Evolutionary conservation across 2,329 filamentous ascomycete genomes (phyloP), one percentile per base, ranked within the genome.

Genomic region (Thielaviopsis musarum): DNA sequence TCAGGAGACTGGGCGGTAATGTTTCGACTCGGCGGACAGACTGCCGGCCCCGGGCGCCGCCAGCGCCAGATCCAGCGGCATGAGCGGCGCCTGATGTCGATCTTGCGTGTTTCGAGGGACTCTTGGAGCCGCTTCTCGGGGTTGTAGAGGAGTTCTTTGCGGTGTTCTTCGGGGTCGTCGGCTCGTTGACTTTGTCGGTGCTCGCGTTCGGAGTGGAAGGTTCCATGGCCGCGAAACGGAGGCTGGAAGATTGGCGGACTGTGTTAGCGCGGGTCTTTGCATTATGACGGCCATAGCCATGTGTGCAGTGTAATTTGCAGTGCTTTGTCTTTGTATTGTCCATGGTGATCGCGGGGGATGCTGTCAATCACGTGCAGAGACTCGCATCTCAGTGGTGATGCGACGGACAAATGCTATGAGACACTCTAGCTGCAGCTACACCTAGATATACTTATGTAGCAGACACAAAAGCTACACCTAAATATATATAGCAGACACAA

Each of bases 1-100:
- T 70, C 9, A 83, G 71, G 4, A 83, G 69, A 1, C 75, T 80
- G 13, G 65, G 65, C 21, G 75, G 74, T 59, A 76, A 73, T 5
- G 71, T 69, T 58, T 72, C 69, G 5, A 65, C 63, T 56, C 68
- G 76, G 57, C 70, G 75, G 26, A 73, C 69, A 54, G 69, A 69
- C 22, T 72, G 67, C 53, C 70, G 69, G 19, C 69, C 65, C 21
- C 70, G 66, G 21, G 59, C 61, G 45, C 68, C 67, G 30, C 30
- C 30, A 12, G 30, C 6, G 30, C 30, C 30, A 34, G 6, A 10
- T 34, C 7, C 30, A 2, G 30, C 30, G 10, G 30, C 30, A 34
- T 34, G 30, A 34, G 7, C 30, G 21, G 65, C 52, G 7, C 60
- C 62, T n/a, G 55, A 12, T 9, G 67, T 69, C 30, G 70, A 70